Base-by-base conservation (phyloP, 2,329 filamentous ascomycete genomes). In the Nemania sp. region DNA sequence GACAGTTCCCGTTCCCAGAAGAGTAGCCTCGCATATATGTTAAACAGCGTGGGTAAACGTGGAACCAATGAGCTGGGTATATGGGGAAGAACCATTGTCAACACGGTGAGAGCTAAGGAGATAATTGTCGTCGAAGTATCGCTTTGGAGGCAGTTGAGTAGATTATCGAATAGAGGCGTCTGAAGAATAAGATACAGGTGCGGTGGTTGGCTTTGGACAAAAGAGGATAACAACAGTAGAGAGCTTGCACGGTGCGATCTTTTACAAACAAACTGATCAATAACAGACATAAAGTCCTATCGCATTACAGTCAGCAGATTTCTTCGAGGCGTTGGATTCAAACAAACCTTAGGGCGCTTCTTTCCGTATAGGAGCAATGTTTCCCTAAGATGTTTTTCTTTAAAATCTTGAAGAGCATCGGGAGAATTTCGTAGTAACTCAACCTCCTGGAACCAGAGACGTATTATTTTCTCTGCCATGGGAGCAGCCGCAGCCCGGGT, bases 31-130 rank as follows among this genome's bases (percentile, higher is more conserved):
- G 90, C 92, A 77, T 96, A 96, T 60, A 96, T 90, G 69, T 94
- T 90, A 84, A 95, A 96, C 20, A 96, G 82, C 22, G 88, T 88
- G 32, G 92, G 90, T 5, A 96, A 83, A 75, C 91, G 87, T 0
- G 88, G 85, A 1, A 89, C 88, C 15, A 94, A 80, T 2, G 90
- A 90, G 72, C 87, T 90, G 0, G 92, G 92, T 79, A 95, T 92
- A 76, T 94, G 92, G 1, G 93, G 93, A 57, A 96, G 79, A 29
- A 95, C 88, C 93, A 96, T 96, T 71, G 93, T 90, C 66, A 96
- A 80, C 7, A 89, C 88, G 4, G 91, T 92, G 60, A 96, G 82
- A 0, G 92, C 91, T 51, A 93, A 82, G 1, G 92, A 92, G n/a
- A 95, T 85, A 2, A 92, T 88, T 0, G 90, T 90, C 0, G 92